These are phyloP conservation scores for Tetrahymena thermophila DNA, from an alignment of 73 alveolate genomes.

Conservation along the genomic window DNA sequence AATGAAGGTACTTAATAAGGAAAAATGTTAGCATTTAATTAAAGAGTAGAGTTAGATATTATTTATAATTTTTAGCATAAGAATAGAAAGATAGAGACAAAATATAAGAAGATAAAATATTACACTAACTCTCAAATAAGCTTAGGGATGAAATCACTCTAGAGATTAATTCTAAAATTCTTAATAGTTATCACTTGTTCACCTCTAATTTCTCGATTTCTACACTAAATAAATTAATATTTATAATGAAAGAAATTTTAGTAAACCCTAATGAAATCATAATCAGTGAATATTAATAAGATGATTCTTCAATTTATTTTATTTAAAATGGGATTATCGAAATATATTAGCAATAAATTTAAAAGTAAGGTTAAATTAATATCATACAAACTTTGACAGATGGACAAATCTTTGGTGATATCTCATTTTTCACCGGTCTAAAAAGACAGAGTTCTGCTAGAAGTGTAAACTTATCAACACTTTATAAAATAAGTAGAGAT, in stretches of 20 bases:
- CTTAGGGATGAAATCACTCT: not conserved
- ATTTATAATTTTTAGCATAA: not conserved
- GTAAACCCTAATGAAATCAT: not conserved
- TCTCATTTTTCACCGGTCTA: slow-evolving; percentile 11
- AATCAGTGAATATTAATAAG: not conserved
- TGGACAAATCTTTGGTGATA: slow-evolving; percentile 1
- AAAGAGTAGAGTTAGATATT: not conserved
- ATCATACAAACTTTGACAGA: not conserved
- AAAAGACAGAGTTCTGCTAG: slow-evolving; percentile 3
- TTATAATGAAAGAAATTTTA: not conserved
- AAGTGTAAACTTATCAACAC: slow-evolving; percentile 9
- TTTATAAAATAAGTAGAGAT: slow-evolving; percentile 14
- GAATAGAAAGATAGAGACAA: not conserved
- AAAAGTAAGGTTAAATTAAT: not conserved
- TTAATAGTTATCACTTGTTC: not conserved
- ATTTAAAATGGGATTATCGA: not conserved
- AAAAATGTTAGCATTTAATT: not conserved
- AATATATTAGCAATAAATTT: not conserved
- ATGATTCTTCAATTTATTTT: not conserved
- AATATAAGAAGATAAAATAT: not conserved
- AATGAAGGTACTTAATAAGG: not conserved
- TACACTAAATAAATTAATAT: not conserved
- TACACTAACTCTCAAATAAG: not conserved
- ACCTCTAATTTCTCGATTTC: not conserved
- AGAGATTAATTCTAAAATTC: not conserved